Conservation (phyloP, 805 yeast species). For the Limtongia smithiae region DNA sequence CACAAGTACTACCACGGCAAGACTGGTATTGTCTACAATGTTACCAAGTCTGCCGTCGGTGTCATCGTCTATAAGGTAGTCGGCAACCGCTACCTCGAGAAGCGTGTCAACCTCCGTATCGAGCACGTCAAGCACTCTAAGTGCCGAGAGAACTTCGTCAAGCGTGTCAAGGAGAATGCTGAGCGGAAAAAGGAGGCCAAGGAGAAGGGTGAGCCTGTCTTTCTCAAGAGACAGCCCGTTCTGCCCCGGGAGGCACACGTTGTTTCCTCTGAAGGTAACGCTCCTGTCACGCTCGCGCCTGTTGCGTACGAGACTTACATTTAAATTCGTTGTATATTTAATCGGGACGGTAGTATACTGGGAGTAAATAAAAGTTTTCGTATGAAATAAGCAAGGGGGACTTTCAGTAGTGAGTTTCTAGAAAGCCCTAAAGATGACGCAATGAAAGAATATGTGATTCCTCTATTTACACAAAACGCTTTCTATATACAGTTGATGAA, state of each 20-base stretch:
- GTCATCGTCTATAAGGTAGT: slow-evolving; percentile 97
- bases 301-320: slow-evolving; percentile 99
- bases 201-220: slow-evolving; percentile 84
- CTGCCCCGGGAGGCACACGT: slow-evolving; percentile 92
- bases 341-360: neutral
- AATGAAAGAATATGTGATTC: no score
- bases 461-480: no score
- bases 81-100: slow-evolving; percentile 98
- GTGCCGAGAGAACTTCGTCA: slow-evolving; percentile 98
- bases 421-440: no score
- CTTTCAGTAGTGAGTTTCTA: no score
- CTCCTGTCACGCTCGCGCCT: slow-evolving; percentile 97
- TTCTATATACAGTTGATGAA: no score
- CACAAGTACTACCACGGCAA: slow-evolving; percentile 99
- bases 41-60: slow-evolving; percentile 98
- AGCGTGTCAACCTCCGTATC: slow-evolving; percentile 96
- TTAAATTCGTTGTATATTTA: slow-evolving; percentile 42
- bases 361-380: no score
- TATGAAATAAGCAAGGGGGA: no score
- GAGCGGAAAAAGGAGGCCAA: slow-evolving; percentile 91
- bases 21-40: slow-evolving; percentile 99
- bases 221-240: slow-evolving; percentile 97
- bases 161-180: slow-evolving; percentile 97
- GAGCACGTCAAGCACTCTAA: slow-evolving; percentile 99
- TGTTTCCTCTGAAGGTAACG: slow-evolving; percentile 74